A percentile compares a stretch with the other conserved stretches of the same genome.
Conservation (phyloP, 495 filamentous ascomycete genomes). For the Penicillium ochrochloron region DNA sequence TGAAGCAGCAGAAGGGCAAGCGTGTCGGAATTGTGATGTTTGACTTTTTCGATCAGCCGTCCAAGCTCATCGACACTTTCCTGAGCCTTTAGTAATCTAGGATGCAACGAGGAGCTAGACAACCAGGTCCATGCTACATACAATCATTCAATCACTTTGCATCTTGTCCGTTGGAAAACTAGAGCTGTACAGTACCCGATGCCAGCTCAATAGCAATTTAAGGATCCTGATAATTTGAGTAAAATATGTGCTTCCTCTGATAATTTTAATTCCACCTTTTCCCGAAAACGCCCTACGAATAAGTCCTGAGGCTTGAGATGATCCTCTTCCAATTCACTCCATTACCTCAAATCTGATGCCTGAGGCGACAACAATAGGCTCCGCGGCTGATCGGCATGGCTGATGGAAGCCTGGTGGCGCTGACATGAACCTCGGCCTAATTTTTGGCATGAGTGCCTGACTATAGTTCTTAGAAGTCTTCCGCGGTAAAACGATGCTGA, state of each 20-base stretch:
- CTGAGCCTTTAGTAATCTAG: slow-evolving; percentile 13
- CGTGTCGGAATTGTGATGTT: slow-evolving; percentile 53
- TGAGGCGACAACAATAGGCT: background rate
- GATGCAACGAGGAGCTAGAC: background rate
- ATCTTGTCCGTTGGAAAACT: too few species aligned
- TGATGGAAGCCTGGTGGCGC: background rate
- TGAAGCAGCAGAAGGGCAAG: slow-evolving; percentile 32
- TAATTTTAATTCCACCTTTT: too few species aligned
- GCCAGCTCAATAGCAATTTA: too few species aligned
- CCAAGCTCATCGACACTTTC: slow-evolving; percentile 25
- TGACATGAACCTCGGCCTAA: background rate
- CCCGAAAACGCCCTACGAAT: too few species aligned
- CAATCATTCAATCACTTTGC: background rate
- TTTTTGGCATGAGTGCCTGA: background rate
- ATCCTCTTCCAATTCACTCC: background rate
- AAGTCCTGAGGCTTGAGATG: background rate
- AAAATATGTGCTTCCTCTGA: too few species aligned
- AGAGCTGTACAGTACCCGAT: too few species aligned
- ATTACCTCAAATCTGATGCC: background rate
- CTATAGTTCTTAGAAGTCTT: background rate
- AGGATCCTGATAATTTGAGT: too few species aligned
- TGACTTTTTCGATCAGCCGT: slow-evolving; percentile 46
- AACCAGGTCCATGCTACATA: background rate
- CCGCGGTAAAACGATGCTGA: background rate
- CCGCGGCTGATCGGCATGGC: background rate